Conservation (phyloP, 2,329 filamentous ascomycete genomes). For the Aureobasidium sp. region DNA sequence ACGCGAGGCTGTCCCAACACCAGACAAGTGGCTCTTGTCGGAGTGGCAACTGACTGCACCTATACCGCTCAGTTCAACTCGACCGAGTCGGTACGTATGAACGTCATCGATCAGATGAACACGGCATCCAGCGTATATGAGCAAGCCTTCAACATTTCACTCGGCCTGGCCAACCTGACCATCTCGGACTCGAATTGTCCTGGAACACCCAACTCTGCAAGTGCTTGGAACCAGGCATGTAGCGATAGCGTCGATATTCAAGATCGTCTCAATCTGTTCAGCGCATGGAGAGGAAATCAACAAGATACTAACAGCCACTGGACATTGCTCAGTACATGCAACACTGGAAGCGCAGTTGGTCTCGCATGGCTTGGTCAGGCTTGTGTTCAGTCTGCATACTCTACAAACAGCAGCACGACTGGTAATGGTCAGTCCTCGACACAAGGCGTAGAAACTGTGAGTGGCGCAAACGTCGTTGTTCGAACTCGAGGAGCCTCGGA, state of each 20-base stretch:
- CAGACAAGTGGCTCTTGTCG: conserved; percentile 92
- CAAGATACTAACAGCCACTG: conserved; percentile 91
- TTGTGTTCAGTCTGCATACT: conserved; percentile 68
- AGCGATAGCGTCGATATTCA: conserved; percentile 68
- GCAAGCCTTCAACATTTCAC: conserved; percentile 91
- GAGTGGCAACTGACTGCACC: conserved; percentile 92
- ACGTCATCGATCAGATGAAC: conserved; percentile 88
- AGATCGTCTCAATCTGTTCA: conserved; percentile 87
- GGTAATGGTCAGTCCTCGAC: conserved; percentile 39
- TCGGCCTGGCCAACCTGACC: conserved; percentile 88
- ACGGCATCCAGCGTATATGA: conserved; percentile 90
- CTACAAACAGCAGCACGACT: conserved; percentile 44
- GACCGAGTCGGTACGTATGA: conserved; percentile 69
- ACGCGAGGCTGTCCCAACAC: conserved; percentile 91
- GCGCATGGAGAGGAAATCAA: conserved; percentile 83
- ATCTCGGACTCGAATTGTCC: conserved; percentile 82
- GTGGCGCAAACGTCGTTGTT: conserved; percentile 90
- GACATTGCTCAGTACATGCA: conserved; percentile 87
- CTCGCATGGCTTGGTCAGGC: conserved; percentile 94
- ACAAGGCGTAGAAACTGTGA: conserved; percentile 73
- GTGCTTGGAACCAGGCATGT: conserved; percentile 89
- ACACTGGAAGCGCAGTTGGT: conserved; percentile 86
- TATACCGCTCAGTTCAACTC: conserved; percentile 80
- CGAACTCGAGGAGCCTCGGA: conserved; percentile 74
- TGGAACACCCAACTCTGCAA: conserved; percentile 67